Evolutionary conservation across 306 rosid species (phyloP), one percentile per base, ranked within the genome.

Genomic region (Arachis stenosperma): DNA sequence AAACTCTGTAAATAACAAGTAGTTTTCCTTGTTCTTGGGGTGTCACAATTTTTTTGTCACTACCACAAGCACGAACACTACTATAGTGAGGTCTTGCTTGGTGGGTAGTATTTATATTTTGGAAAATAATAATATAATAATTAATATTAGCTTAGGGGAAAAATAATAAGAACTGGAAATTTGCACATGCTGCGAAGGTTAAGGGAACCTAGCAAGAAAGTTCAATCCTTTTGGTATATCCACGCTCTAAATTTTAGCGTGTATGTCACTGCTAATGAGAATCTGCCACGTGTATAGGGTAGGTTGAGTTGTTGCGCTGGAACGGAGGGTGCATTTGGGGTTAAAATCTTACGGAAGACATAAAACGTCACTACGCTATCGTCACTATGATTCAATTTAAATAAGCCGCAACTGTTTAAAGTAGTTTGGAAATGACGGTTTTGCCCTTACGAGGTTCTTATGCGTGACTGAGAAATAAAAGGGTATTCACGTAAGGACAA

Each of bases 131-230:
- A 71, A 54, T 3, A 48, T 11, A 48, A 48, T 3, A 48, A 47
- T 1, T 8, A 9, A 47, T 9, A 47, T 9, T 47, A 8, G 48
- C 1, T 33, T 33, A 4, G 37, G 51, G 6, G 54, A 2, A 39
- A 56, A 11, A 1, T 15, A 15, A 56, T 7, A 9, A 61, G 57
- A 60, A 71, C 59, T 67, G 74, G 69, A 41, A 40, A 48, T 42
- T 61, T 2, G 42, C 75, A 78, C 53, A 61, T 78, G 82, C 82
- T 13, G 0, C 42, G 84, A 78, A 80, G 6, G 9, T 73, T 3
- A n/a, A 5, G 11, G 67, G 88, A 81, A 85, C 52, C 71, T 5
- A 44, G 22, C 44, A 42, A n/a, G 88, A 83, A 85, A 74, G 67
- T 83, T 81, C 88, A 43, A 44, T 1, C 60, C 30, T 8, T 8